These are phyloP conservation scores for Apiospora hydei DNA, from an alignment of 2,329 filamentous ascomycete genomes.

Conservation along the genomic window DNA sequence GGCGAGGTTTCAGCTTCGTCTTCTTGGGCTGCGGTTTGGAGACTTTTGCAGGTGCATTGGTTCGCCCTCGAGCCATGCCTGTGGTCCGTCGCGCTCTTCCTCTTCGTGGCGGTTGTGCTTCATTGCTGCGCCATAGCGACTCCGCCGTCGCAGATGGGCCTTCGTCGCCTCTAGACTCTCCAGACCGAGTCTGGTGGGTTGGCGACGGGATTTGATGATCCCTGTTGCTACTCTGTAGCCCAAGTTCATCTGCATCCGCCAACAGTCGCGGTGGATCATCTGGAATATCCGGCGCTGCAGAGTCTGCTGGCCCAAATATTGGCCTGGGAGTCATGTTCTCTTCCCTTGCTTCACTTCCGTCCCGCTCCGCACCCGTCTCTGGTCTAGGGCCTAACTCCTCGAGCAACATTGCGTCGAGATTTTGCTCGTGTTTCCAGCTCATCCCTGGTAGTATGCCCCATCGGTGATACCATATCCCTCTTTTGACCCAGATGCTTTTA, in stretches of 20 bases:
- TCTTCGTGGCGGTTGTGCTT: neutral
- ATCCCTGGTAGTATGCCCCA: slow-evolving; percentile 1
- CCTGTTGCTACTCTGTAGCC: neutral
- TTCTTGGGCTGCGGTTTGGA: neutral
- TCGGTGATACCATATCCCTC: neutral
- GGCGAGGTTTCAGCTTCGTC: neutral
- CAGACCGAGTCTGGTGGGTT: neutral
- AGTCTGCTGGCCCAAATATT: neutral
- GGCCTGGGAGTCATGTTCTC: neutral
- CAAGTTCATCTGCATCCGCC: neutral
- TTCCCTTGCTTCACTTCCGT: neutral
- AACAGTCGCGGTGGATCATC: neutral
- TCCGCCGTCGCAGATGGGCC: neutral
- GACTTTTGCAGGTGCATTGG: neutral
- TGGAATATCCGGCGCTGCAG: neutral
- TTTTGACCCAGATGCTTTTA: neutral
- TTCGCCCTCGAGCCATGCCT: neutral
- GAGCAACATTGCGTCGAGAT: neutral
- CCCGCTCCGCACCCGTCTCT: neutral
- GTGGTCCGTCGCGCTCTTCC: neutral
- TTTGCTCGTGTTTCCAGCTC: neutral
- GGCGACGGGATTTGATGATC: neutral
- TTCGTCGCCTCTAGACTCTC: neutral
- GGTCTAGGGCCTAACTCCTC: neutral
- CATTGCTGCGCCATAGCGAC: neutral